Base-by-base conservation (phyloP, 768 basidiomycete species). In the Lactarius vividus region DNA sequence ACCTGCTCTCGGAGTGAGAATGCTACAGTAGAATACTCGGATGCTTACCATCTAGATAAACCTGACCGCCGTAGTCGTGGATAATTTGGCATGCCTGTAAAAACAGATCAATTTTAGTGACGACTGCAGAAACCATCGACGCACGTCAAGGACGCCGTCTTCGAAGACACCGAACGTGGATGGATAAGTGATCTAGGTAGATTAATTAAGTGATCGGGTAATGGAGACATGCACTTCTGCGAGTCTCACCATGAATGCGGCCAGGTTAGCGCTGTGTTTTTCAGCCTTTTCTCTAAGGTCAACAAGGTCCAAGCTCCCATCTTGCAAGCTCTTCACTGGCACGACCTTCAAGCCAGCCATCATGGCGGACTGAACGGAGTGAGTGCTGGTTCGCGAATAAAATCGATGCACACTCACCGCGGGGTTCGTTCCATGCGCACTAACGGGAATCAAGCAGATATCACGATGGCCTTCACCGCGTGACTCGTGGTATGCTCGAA, bases 81-180 rank as follows among this genome's bases (percentile, higher is more conserved):
- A 97, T 91, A 73, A 97, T 94, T 72, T 90, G 81, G 81, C 94
- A 96, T 29, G 96, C 96, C 83, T 93, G 74, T 49, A 66, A 9
- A 29, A 57, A 66, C 15, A 61, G 6, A 59, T 66, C 62, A 71
- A 59, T 29, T 35, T 23, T 8, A 15, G 49, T 39, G 8, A 28
- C n/a, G 35, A 57, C 9, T 0, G 35, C 40, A 44, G 37, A 57
- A 31, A 59, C 29, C 29, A 20, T 2, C 31, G 39, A 71, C 81
- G 71, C 69, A 87, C 88, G 63, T 90, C 85, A 73, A 86, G 81
- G 39, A 98, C 89, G 56, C 95, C 95, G 69, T 89, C 84, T 75
- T 99, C 97, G 72, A 98, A 98, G 23, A 98, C 96, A 72, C 97
- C 97, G 68, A 95, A 99, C 0, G 97, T 98, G 4, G 95, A 97